These are phyloP conservation scores for Trichophyton verrucosum DNA, from an alignment of 2,329 filamentous ascomycete species.

Conservation along the genomic window DNA sequence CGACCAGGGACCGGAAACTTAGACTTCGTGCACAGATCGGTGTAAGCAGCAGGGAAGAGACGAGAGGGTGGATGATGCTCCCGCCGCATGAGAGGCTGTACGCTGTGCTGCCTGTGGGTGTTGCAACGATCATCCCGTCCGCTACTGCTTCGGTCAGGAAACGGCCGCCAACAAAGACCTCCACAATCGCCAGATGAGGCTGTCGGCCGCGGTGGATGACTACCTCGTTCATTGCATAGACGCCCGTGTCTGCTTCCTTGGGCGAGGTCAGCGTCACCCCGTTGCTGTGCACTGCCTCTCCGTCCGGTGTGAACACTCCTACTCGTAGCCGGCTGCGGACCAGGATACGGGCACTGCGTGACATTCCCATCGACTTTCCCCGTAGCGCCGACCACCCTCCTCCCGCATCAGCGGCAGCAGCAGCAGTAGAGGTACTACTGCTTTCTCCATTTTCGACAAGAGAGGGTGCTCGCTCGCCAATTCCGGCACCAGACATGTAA, in stretches of 20 bases:
- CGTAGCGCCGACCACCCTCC: conserved; percentile 59
- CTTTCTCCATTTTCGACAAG: conserved; percentile 30
- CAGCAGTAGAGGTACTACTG: conserved; percentile 16
- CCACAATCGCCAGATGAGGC: conserved; percentile 81
- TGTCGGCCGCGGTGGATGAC: conserved; percentile 83
- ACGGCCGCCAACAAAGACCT: conserved; percentile 77
- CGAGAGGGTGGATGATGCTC: conserved; percentile 85
- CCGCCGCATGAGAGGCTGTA: conserved; percentile 91
- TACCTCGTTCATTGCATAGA: conserved; percentile 83
- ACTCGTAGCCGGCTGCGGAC: conserved; percentile 79
- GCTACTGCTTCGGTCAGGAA: conserved; percentile 90
- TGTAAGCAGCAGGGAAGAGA: conserved; percentile 76
- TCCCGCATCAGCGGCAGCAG: conserved; percentile 15
- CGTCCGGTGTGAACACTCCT: conserved; percentile 62
- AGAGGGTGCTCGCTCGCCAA: conserved; percentile 32
- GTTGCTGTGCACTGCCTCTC: conserved; percentile 29
- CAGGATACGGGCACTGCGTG: conserved; percentile 65
- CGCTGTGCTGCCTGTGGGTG: conserved; percentile 87
- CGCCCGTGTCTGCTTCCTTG: conserved; percentile 33
- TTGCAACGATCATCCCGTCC: conserved; percentile 88
- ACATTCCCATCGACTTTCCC: conserved; percentile 68
- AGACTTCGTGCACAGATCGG: conserved; percentile 88
- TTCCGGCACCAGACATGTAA: conserved; percentile 63
- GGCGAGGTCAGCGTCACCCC: conserved; percentile 17
- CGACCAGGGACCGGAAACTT: conserved; percentile 79